Evolutionary conservation across 2,329 filamentous ascomycete species (phyloP).

Genomic region (Colletotrichum sp.): DNA sequence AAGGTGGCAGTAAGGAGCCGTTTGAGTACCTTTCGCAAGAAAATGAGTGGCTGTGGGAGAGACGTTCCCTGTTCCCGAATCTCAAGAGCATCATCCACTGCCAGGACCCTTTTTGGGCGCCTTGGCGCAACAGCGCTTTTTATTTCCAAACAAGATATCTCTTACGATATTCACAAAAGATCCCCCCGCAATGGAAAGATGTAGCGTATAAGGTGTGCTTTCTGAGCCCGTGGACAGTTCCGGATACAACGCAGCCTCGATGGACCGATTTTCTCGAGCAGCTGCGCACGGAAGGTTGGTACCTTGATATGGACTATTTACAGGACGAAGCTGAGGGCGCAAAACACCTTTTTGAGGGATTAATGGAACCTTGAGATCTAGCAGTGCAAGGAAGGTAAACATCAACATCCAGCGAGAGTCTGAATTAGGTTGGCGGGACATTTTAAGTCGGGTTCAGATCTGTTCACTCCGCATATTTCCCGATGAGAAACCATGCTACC

Average conservation of each 20-base stretch:
- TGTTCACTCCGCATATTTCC: neutral
- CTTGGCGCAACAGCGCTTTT: neutral
- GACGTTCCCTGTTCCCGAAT: neutral
- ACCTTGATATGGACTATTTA: neutral
- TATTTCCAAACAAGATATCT: neutral
- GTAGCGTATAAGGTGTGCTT: neutral
- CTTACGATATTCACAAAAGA: neutral
- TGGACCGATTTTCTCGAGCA: neutral
- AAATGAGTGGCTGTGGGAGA: neutral
- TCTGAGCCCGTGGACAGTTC: neutral
- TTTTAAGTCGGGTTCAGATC: neutral
- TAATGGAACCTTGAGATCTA: neutral
- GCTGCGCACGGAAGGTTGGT: neutral
- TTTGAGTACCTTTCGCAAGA: neutral
- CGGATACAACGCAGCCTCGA: neutral
- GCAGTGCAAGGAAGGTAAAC: neutral
- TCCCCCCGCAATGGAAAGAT: neutral
- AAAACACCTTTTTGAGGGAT: neutral
- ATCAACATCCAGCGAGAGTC: neutral
- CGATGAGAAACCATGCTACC: rapidly evolving
- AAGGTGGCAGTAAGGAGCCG: rapidly evolving
- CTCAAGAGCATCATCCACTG: neutral
- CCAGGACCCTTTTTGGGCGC: neutral
- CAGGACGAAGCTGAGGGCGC: neutral
- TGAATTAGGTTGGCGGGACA: rapidly evolving